Evolutionary conservation across 805 yeast genomes (phyloP), one percentile per base, ranked within the genome.

Genomic region (Millerago galiae): DNA sequence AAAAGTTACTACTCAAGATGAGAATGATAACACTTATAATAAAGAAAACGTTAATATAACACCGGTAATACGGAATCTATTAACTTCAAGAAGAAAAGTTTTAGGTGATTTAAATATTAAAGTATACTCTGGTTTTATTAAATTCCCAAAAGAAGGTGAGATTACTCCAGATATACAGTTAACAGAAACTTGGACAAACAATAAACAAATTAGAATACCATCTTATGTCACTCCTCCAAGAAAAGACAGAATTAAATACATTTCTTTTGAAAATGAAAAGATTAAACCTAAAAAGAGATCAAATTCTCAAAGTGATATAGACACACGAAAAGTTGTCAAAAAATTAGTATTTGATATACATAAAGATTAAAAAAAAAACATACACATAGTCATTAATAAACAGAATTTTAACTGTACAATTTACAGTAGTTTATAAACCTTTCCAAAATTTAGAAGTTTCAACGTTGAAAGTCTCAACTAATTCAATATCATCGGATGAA

Each of bases 401-500:
- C 15, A 6, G 16, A 30, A 9, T 14, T 29, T 29, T 29, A 29
- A 29, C 16, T 29, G 10, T 29, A 29, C 6, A 27, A 9, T 15
- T 16, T 15, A 31, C 15, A 8, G 21, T 16, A 29, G 18, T 29
- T 15, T 31, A 37, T 31, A 37, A 37, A 31, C 40, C 40, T 5
- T 29, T 24, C 40, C 40, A 37, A 35, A 48, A 51, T 40, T 47
- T 45, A 21, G 54, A 47, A 37, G 49, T 46, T 35, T 46, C 41
- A 30, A 60, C 46, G 6, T 43, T 45, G 41, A 60, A 59, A 31
- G 43, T 37, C 40, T 49, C 55, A 36, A 45, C 45, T 40, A 58
- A 42, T 40, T 49, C 52, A 40, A 55, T 41, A 35, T 58, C 62
- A 38, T 50, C 62, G 45, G 59, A 56, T 3, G 63, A 54, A 48